A percentile compares a stretch with the other conserved stretches of the same genome.
These are phyloP conservation scores for Scheffersomyces segobiensis DNA, from an alignment of 1,139 yeast species.

Conservation along the genomic window DNA sequence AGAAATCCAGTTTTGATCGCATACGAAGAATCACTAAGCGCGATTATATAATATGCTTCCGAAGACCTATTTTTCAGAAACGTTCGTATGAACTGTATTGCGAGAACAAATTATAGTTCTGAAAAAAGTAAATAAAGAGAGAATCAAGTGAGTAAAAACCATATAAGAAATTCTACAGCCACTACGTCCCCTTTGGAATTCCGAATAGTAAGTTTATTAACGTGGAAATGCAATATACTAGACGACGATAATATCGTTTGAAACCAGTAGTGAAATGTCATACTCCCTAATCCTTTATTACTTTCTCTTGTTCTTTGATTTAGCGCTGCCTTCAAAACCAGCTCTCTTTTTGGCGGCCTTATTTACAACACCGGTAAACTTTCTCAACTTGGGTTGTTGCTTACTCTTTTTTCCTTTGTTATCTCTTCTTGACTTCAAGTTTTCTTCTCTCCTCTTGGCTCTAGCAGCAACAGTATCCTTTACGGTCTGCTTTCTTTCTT, in stretches of 20 bases:
- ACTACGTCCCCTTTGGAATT: neutral
- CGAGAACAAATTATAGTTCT: neutral
- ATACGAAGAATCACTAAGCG: neutral
- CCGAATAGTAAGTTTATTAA: neutral
- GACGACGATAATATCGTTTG: neutral
- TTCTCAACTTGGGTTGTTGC: constrained; percentile 67
- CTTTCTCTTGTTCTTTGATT: constrained; percentile 24
- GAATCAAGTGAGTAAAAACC: neutral
- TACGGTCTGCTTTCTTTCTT: constrained; percentile 78
- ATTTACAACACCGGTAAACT: constrained; percentile 59
- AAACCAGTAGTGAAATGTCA: neutral
- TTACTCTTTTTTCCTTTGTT: constrained; percentile 74
- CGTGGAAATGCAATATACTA: neutral
- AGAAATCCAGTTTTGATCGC: neutral
- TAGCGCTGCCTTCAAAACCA: constrained; percentile 58
- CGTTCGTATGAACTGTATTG: too few relatives aligned
- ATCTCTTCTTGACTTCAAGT: constrained; percentile 76
- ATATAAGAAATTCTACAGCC: neutral
- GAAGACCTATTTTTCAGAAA: neutral
- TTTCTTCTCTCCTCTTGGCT: constrained; percentile 85
- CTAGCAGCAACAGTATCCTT: constrained; percentile 72
- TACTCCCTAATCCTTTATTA: neutral
- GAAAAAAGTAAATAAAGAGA: neutral
- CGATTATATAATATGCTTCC: neutral
- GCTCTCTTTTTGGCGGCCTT: constrained; percentile 51